phyloP scores from a whole-genome alignment of 2,329 filamentous ascomycete genomes.

The Incumbomyces lentus region DNA sequence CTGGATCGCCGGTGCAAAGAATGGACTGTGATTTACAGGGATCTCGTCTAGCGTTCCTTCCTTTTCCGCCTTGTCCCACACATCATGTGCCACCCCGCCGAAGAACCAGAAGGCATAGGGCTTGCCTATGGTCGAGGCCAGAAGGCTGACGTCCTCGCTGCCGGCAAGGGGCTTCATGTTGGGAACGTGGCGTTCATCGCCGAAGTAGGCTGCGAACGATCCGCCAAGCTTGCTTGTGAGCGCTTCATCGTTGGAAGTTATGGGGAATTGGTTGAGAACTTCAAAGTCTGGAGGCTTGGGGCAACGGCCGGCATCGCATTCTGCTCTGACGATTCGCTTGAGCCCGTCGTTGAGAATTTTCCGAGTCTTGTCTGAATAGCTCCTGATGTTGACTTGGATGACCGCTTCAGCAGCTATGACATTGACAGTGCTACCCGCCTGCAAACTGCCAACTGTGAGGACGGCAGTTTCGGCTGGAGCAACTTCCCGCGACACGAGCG shows the following conservation, averaged over 20 bases:
- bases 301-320: slow-evolving; percentile 42
- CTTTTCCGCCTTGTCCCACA: slow-evolving; percentile 38
- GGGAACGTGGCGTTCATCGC: slow-evolving; percentile 20
- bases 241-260: slow-evolving; percentile 42
- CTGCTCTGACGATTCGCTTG: slow-evolving; percentile 46
- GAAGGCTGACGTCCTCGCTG: slow-evolving; percentile 49
- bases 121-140: slow-evolving; percentile 40
- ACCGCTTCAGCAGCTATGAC: slow-evolving; percentile 47
- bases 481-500: slow-evolving; percentile 47
- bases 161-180: slow-evolving; percentile 14
- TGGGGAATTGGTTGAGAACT: slow-evolving; percentile 41
- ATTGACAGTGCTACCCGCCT: slow-evolving; percentile 51
- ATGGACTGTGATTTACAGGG: slow-evolving; percentile 49
- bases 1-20: slow-evolving; percentile 49
- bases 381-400: slow-evolving; percentile 46
- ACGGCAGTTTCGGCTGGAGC: slow-evolving; percentile 46
- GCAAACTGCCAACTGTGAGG: slow-evolving; percentile 48
- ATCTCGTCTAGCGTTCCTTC: slow-evolving; percentile 40
- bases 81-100: slow-evolving; percentile 41
- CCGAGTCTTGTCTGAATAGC: slow-evolving; percentile 36
- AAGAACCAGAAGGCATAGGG: slow-evolving; percentile 49
- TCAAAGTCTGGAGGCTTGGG: slow-evolving; percentile 38
- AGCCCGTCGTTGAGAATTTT: slow-evolving; percentile 39
- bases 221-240: slow-evolving; percentile 35
- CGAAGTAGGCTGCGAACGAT: slow-evolving; percentile 41